Conservation (phyloP, 2,329 filamentous ascomycete genomes). For the Colletotrichum sp. region DNA sequence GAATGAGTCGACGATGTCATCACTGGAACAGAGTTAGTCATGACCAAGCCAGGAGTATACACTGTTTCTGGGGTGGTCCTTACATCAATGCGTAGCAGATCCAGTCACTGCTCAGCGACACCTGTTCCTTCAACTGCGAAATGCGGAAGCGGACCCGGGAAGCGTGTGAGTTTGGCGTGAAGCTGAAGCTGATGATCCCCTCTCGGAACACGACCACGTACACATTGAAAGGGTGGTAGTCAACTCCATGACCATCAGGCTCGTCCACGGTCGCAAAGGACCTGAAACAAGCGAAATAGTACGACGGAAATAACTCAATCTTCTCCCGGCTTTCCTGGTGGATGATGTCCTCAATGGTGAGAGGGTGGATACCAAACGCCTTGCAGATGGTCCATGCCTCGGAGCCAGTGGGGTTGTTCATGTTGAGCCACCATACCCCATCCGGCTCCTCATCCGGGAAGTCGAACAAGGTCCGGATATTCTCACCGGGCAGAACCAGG, state of each 20-base stretch:
- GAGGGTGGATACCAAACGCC: constrained; percentile 91
- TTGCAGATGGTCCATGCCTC: constrained; percentile 89
- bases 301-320: constrained; percentile 95
- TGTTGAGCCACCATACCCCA: constrained; percentile 97
- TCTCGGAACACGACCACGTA: constrained; percentile 97
- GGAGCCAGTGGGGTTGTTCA: constrained; percentile 86
- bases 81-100: constrained; percentile 98
- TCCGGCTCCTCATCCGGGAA: constrained; percentile 66
- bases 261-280: constrained; percentile 85
- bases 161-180: constrained; percentile 84
- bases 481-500: constrained; percentile 86
- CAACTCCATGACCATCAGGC: constrained; percentile 75
- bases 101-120: constrained; percentile 95
- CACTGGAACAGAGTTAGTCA: constrained; percentile 50
- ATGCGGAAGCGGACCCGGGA: constrained; percentile 91
- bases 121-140: constrained; percentile 89
- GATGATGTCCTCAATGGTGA: constrained; percentile 95
- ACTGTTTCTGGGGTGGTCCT: constrained; percentile 39
- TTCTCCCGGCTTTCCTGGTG: constrained; percentile 97
- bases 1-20: constrained; percentile 97
- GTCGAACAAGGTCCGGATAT: constrained; percentile 84
- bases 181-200: constrained; percentile 93
- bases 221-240: constrained; percentile 93
- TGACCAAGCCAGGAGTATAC: no score
- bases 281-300: constrained; percentile 97